phyloP scores from a whole-genome alignment of 2,329 filamentous ascomycete species.

The Paramyrothecium roridum region DNA sequence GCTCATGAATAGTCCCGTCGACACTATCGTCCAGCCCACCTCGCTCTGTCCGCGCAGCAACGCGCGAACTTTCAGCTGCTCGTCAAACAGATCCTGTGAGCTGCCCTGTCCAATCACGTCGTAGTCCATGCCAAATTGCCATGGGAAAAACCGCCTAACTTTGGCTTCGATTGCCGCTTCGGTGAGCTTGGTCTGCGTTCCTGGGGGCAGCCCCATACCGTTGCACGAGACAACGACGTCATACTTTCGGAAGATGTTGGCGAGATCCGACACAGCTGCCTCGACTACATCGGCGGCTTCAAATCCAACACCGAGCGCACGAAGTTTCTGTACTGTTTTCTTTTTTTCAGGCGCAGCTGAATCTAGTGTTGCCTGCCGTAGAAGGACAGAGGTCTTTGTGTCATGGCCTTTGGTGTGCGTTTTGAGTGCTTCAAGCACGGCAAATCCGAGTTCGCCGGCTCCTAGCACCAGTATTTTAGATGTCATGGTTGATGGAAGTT shows the following conservation, averaged over 20 bases:
- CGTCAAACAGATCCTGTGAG: conserved; percentile 64
- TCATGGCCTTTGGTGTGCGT: conserved; percentile 36
- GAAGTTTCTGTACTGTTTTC: conserved; percentile 27
- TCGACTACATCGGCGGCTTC: conserved; percentile 42
- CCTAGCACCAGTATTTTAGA: conserved; percentile 56
- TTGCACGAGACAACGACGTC: conserved; percentile 57
- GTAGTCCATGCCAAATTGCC: conserved; percentile 75
- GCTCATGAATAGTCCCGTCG: conserved; percentile 68
- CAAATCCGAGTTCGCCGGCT: conserved; percentile 62
- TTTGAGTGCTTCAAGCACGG: conserved; percentile 50
- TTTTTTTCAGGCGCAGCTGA: conserved; percentile 33
- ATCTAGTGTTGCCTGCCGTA: conserved; percentile 46
- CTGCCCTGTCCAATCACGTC: conserved; percentile 57
- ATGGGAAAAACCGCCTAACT: conserved; percentile 58
- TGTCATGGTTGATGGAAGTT: conserved; percentile 12
- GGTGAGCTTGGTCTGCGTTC: conserved; percentile 56
- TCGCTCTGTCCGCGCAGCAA: conserved; percentile 43
- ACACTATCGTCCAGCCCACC: conserved; percentile 61
- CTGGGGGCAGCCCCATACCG: conserved; percentile 54
- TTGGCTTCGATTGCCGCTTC: conserved; percentile 50
- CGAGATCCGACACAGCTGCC: conserved; percentile 32
- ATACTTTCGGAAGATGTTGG: conserved; percentile 39
- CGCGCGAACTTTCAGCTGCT: conserved; percentile 58
- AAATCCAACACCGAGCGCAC: conserved; percentile 33
- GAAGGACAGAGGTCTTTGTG: conserved; percentile 46